Percentiles rank a stretch among this genome's conserved stretches.
phyloP scores from a whole-genome alignment of 257 asterid species.

The Nicotiana obtusifolia region DNA sequence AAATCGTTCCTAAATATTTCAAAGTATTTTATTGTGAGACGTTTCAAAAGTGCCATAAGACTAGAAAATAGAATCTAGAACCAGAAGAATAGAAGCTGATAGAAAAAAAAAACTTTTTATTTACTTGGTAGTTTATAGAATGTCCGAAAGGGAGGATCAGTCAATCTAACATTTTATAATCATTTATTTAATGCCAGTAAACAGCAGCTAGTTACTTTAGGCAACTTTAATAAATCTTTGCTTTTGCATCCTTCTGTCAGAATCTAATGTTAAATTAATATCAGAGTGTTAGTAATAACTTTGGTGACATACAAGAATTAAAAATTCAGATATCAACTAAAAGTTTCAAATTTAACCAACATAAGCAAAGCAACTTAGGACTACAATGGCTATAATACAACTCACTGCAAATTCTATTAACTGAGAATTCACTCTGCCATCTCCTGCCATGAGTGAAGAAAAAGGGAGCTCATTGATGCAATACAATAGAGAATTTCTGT shows the following conservation, averaged over 20 bases:
- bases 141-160: not conserved
- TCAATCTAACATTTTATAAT: not conserved
- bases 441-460: not conserved
- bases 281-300: not conserved
- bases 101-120: not conserved
- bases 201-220: not conserved
- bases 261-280: not conserved
- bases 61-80: not conserved
- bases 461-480: not conserved
- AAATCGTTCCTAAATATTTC: no score
- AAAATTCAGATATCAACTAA: not conserved
- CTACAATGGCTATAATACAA: not conserved
- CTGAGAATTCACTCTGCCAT: not conserved
- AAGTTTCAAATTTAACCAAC: no score
- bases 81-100: not conserved
- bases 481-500: not conserved
- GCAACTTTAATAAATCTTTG: not conserved
- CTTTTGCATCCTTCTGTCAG: not conserved
- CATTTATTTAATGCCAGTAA: not conserved
- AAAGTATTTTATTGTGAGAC: no score
- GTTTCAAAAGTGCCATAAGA: not conserved
- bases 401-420: not conserved
- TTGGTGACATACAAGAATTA: not conserved
- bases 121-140: not conserved
- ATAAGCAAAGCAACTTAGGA: not conserved